phyloP scores from a whole-genome alignment of 2,329 filamentous ascomycete species.

The Leptosphaerulina australis region DNA sequence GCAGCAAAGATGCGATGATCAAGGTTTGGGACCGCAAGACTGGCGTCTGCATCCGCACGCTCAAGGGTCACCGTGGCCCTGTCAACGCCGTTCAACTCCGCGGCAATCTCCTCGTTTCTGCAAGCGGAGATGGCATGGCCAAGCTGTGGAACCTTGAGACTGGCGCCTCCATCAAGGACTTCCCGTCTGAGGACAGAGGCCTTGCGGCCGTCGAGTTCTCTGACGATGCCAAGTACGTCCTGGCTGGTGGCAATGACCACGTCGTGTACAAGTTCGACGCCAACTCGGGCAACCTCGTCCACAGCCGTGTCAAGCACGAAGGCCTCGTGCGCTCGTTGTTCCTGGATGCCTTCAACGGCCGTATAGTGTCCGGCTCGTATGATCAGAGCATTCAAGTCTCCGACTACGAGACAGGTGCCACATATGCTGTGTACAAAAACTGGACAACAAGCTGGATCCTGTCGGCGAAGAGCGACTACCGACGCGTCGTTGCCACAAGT shows the following conservation, averaged over 20 bases:
- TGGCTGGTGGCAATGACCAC: constrained; percentile 93
- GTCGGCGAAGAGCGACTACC: constrained; percentile 93
- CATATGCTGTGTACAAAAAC: constrained; percentile 84
- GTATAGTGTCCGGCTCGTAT: constrained; percentile 90
- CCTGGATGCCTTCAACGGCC: constrained; percentile 83
- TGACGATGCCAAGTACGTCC: constrained; percentile 90
- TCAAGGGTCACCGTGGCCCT: constrained; percentile 85
- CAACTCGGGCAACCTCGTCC: constrained; percentile 82
- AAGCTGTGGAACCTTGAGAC: constrained; percentile 96
- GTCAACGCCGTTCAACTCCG: constrained; percentile 97
- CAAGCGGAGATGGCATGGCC: constrained; percentile 89
- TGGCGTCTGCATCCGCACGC: constrained; percentile 74
- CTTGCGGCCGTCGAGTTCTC: constrained; percentile 96
- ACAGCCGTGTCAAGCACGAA: constrained; percentile 80
- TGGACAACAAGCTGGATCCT: constrained; percentile 98
- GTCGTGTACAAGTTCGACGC: constrained; percentile 96
- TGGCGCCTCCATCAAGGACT: constrained; percentile 87
- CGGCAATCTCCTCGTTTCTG: constrained; percentile 89
- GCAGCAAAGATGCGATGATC: constrained; percentile 93
- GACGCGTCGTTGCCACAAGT: constrained; percentile 90
- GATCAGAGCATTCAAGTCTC: constrained; percentile 96
- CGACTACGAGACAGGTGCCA: constrained; percentile 78
- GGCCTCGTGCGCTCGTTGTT: constrained; percentile 88
- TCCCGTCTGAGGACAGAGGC: constrained; percentile 87
- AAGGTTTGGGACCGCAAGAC: constrained; percentile 92